A percentile compares a stretch with the other conserved stretches of the same genome.
These are phyloP conservation scores for Amanita thiersii DNA, from an alignment of 768 basidiomycete species.

Conservation along the genomic window DNA sequence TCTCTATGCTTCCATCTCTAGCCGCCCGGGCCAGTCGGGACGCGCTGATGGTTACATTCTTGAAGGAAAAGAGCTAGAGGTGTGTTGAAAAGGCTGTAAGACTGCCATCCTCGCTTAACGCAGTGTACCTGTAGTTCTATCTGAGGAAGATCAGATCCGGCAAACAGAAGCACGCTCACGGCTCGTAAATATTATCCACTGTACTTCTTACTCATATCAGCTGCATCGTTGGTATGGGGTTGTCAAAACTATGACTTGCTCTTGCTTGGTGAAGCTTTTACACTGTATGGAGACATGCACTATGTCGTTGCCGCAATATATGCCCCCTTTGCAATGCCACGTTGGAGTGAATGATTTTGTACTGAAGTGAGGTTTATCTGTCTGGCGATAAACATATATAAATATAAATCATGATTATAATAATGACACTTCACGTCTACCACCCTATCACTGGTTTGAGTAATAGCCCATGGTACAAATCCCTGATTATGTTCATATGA, in stretches of 20 bases:
- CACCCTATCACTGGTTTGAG: no score
- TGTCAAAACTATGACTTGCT: slow-evolving; percentile 9
- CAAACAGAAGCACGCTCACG: slow-evolving; percentile 89
- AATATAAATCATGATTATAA: no score
- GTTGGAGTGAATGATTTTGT: background rate
- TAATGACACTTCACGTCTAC: no score
- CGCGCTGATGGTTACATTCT: slow-evolving; percentile 96
- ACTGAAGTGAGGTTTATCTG: background rate
- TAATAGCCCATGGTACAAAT: no score
- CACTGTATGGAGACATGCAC: slow-evolving; percentile 6
- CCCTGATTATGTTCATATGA: no score
- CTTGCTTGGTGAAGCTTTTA: slow-evolving; percentile 5
- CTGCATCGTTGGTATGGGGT: slow-evolving; percentile 13
- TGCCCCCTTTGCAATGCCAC: background rate
- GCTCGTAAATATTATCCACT: slow-evolving; percentile 16
- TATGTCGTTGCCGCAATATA: slow-evolving; percentile 4
- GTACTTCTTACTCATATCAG: slow-evolving; percentile 4
- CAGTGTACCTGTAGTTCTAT: slow-evolving; percentile 62
- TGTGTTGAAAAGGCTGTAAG: slow-evolving; percentile 24
- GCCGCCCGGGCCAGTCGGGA: slow-evolving; percentile 94
- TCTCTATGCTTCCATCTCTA: slow-evolving; percentile 88
- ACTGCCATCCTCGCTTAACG: slow-evolving; percentile 8
- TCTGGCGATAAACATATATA: no score
- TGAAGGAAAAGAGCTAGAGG: slow-evolving; percentile 98
- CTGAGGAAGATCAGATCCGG: slow-evolving; percentile 86